Evolutionary conservation across 1,139 yeast species (phyloP).

Genomic region (Debaryomycetaceae sp.): DNA sequence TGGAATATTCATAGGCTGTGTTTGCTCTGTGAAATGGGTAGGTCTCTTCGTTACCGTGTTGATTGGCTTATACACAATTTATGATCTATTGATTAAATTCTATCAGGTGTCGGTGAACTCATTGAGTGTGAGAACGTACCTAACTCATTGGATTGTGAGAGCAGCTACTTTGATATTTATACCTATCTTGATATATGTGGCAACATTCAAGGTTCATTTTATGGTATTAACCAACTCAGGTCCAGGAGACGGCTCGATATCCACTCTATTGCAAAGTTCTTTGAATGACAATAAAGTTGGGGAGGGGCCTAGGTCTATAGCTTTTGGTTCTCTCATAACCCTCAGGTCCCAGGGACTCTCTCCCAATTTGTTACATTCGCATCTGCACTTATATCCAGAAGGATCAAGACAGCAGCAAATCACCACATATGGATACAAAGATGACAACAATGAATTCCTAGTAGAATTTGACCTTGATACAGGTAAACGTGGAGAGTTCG

Average conservation of each 20-base stretch:
- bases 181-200: conserved; percentile 69
- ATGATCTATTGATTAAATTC: conserved; percentile 66
- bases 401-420: conserved; percentile 75
- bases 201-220: conserved; percentile 80
- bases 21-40: conserved; percentile 93
- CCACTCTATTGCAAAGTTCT: conserved; percentile 68
- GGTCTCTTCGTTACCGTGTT: conserved; percentile 82
- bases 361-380: conserved; percentile 72
- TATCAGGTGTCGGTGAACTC: conserved; percentile 42
- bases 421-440: conserved; percentile 74
- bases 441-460: conserved; percentile 61
- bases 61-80: conserved; percentile 80
- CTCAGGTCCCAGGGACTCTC: conserved; percentile 70
- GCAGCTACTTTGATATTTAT: conserved; percentile 62
- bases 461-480: conserved; percentile 41
- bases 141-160: conserved; percentile 70
- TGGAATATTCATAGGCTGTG: conserved; percentile 88
- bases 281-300: conserved; percentile 52
- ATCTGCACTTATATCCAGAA: conserved; percentile 61
- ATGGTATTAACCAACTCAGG: conserved; percentile 71
- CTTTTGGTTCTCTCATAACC: conserved; percentile 60
- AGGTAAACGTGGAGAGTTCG: conserved; percentile 21
- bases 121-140: conserved; percentile 36
- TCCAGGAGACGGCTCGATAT: conserved; percentile 71
- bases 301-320: conserved; percentile 59